These are phyloP conservation scores for Hordeum pubiflorum DNA, from an alignment of 202 grass and related monocot genomes.

Conservation along the genomic window DNA sequence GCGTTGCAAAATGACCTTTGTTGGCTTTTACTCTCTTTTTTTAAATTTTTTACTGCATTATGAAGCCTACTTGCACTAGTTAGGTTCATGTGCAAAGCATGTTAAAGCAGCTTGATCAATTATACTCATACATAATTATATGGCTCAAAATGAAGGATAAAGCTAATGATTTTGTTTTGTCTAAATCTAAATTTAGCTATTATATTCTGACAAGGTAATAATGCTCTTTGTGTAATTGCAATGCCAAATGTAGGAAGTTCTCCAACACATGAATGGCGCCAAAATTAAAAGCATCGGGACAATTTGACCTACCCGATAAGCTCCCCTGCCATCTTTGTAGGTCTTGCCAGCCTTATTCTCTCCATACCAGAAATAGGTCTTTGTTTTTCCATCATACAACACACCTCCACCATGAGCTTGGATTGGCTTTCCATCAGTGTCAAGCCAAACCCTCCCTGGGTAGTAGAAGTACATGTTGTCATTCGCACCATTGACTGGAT, in stretches of 20 bases:
- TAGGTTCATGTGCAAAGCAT: too few relatives aligned
- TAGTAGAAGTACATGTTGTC: slow-evolving; percentile 34
- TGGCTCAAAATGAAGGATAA: not conserved
- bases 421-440: slow-evolving; percentile 77
- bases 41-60: not conserved
- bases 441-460: slow-evolving; percentile 71
- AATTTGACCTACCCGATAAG: slow-evolving; percentile 50
- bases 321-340: too few relatives aligned
- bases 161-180: not conserved
- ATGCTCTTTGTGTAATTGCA: not conserved
- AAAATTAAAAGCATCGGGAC: not conserved
- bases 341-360: slow-evolving; percentile 30
- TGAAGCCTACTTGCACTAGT: too few relatives aligned
- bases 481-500: not conserved
- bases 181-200: not conserved
- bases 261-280: not conserved
- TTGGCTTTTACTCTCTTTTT: not conserved
- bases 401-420: slow-evolving; percentile 75
- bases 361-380: slow-evolving; percentile 39
- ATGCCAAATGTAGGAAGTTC: not conserved
- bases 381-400: slow-evolving; percentile 45
- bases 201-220: not conserved
- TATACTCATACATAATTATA: not conserved
- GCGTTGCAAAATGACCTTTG: too few relatives aligned
- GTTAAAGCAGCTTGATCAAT: not conserved